Evolutionary conservation across 2,329 filamentous ascomycete genomes (phyloP).

Genomic region (Rugonectria rugulosa): DNA sequence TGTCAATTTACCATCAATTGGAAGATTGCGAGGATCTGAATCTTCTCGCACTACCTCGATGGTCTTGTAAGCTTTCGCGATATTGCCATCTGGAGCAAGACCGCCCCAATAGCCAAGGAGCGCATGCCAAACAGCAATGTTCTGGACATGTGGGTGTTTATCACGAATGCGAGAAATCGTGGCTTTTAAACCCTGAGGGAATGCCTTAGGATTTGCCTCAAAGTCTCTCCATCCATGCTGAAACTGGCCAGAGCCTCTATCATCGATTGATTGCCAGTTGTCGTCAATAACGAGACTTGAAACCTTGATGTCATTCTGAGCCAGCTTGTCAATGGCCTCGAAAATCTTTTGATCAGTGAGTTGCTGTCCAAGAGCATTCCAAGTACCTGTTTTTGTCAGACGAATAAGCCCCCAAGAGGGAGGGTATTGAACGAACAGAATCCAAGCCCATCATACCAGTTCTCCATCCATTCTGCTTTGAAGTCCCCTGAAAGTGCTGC

Average conservation of each 20-base stretch:
- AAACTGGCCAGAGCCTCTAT: constrained; percentile 58
- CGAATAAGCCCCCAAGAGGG: neutral
- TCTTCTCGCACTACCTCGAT: constrained; percentile 62
- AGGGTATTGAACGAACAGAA: constrained; percentile 69
- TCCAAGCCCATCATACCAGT: constrained; percentile 91
- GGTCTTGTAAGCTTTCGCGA: constrained; percentile 83
- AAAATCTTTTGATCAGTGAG: constrained; percentile 84
- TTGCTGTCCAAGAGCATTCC: constrained; percentile 89
- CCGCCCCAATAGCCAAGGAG: constrained; percentile 92
- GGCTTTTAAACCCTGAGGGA: constrained; percentile 80
- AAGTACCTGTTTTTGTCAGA: constrained; percentile 67
- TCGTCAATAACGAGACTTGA: constrained; percentile 94
- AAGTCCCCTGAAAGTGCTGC: constrained; percentile 56
- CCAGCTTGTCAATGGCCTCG: constrained; percentile 74
- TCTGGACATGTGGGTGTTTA: constrained; percentile 74
- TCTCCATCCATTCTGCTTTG: constrained; percentile 74
- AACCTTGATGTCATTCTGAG: constrained; percentile 76
- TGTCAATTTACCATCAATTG: constrained; percentile 70
- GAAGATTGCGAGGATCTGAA: constrained; percentile 54
- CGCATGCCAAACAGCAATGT: constrained; percentile 95
- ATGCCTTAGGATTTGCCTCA: constrained; percentile 81
- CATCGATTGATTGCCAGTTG: constrained; percentile 86
- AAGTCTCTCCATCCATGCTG: constrained; percentile 79
- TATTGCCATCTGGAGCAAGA: constrained; percentile 75
- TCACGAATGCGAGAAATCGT: constrained; percentile 74